Percentiles rank a stretch among this genome's conserved stretches.
Evolutionary conservation across 257 asterid genomes (phyloP).

Genomic region (Solanum clarkiae): DNA sequence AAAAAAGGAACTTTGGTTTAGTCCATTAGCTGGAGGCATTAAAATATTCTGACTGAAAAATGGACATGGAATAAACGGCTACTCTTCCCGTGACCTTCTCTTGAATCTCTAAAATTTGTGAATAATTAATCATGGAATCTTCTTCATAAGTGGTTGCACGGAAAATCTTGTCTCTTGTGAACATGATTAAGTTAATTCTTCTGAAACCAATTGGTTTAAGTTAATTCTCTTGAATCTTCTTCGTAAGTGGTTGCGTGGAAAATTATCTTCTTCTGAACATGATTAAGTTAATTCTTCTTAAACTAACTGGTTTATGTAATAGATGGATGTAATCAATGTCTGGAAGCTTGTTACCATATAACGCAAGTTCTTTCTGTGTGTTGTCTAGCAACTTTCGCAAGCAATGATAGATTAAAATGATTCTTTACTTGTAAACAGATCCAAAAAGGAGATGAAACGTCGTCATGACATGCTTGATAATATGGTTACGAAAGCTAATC

Average conservation of each 20-base stretch:
- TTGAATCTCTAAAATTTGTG: not conserved
- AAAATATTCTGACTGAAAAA: no score
- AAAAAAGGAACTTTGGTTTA: no score
- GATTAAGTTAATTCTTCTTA: not conserved
- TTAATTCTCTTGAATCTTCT: no score
- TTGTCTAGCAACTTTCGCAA: not conserved
- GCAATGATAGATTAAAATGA: not conserved
- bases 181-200: no score
- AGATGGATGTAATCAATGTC: not conserved
- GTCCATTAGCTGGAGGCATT: not conserved
- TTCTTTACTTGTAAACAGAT: slow-evolving; percentile 1
- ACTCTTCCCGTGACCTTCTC: no score
- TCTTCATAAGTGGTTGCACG: not conserved
- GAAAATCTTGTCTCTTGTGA: not conserved
- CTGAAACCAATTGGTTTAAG: no score
- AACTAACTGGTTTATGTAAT: not conserved
- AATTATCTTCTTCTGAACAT: not conserved
- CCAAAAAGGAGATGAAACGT: slow-evolving; percentile 13
- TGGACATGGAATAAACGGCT: not conserved
- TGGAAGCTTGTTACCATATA: not conserved
- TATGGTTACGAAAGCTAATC: slow-evolving; percentile 6
- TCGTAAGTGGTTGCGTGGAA: no score
- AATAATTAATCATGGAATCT: not conserved
- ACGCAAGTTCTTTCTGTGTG: not conserved
- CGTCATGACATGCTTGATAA: slow-evolving; percentile 9